Conservation (phyloP, 2,329 filamentous ascomycete genomes). For the Aspergillus persii region DNA sequence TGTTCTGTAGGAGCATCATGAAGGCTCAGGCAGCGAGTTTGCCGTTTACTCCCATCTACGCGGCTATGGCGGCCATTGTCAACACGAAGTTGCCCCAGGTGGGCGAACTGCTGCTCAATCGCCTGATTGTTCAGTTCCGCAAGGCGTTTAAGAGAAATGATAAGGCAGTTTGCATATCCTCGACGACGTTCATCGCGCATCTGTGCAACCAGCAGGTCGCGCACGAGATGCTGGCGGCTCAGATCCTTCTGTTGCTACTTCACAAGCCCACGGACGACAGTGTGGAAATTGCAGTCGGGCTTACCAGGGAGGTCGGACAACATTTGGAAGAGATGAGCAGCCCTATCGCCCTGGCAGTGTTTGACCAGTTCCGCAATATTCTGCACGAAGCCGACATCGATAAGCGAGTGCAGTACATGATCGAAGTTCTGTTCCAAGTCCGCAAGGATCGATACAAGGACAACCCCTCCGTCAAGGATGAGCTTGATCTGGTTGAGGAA, state of each 20-base stretch:
- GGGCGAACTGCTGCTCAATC: constrained; percentile 81
- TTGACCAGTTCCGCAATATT: constrained; percentile 93
- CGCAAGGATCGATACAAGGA: constrained; percentile 97
- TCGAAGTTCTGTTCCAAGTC: constrained; percentile 95
- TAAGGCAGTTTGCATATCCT: constrained; percentile 90
- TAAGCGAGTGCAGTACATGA: constrained; percentile 98
- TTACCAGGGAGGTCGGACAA: constrained; percentile 89
- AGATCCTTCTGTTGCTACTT: constrained; percentile 86
- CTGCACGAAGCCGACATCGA: constrained; percentile 96
- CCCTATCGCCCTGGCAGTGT: constrained; percentile 82
- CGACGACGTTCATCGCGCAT: constrained; percentile 92
- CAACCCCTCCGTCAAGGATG: constrained; percentile 84
- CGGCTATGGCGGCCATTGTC: constrained; percentile 91
- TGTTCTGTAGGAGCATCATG: constrained; percentile 97
- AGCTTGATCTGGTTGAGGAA: constrained; percentile 92
- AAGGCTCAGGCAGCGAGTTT: constrained; percentile 95
- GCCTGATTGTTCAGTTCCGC: constrained; percentile 86
- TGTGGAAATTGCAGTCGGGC: constrained; percentile 92
- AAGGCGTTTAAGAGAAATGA: constrained; percentile 96
- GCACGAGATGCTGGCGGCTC: constrained; percentile 87
- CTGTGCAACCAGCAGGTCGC: constrained; percentile 94
- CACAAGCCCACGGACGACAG: constrained; percentile 97
- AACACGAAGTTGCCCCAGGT: constrained; percentile 97
- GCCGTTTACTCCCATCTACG: constrained; percentile 94
- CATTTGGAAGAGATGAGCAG: constrained; percentile 94